Percentiles rank a stretch among this genome's conserved stretches.
phyloP scores from a whole-genome alignment of 768 basidiomycete species.

The Coprinopsis sp. region DNA sequence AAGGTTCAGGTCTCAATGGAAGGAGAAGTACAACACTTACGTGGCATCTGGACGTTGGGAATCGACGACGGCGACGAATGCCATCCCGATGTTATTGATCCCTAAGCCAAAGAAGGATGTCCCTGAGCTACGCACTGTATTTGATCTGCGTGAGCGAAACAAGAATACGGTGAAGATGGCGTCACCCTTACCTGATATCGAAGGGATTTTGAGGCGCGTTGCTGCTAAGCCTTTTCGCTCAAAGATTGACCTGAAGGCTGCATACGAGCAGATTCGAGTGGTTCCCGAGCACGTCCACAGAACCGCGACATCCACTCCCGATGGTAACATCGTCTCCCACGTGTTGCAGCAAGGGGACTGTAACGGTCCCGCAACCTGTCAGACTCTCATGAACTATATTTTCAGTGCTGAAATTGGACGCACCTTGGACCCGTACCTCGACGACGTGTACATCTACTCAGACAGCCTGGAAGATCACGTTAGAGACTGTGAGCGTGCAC shows the following conservation, averaged over 20 bases:
- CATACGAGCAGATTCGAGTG: constrained; percentile 32
- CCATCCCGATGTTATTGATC: constrained; percentile 30
- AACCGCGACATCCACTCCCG: constrained; percentile 27
- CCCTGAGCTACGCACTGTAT: constrained; percentile 19
- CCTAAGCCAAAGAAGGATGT: constrained; percentile 24
- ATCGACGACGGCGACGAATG: constrained; percentile 26
- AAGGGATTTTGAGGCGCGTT: constrained; percentile 19
- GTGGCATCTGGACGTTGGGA: constrained; percentile 22
- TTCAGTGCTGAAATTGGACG: constrained; percentile 27
- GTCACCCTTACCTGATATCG: constrained; percentile 14
- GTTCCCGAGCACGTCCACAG: constrained; percentile 20
- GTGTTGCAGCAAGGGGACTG: constrained; percentile 30
- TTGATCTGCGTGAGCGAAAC: constrained; percentile 29
- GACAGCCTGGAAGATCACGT: constrained; percentile 28
- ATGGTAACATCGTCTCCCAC: constrained; percentile 36
- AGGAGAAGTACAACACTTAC: constrained; percentile 23
- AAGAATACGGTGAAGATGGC: constrained; percentile 16
- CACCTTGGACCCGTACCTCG: constrained; percentile 27
- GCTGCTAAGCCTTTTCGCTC: constrained; percentile 19
- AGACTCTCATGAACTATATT: constrained; percentile 38
- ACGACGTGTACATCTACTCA: constrained; percentile 27
- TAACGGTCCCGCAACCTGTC: constrained; percentile 34
- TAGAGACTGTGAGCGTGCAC: constrained; percentile 18
- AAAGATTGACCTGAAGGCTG: constrained; percentile 28
- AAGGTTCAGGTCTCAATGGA: constrained; percentile 21